Conservation (phyloP, 2,329 filamentous ascomycete species). For the Aspergillus chevalieri region DNA sequence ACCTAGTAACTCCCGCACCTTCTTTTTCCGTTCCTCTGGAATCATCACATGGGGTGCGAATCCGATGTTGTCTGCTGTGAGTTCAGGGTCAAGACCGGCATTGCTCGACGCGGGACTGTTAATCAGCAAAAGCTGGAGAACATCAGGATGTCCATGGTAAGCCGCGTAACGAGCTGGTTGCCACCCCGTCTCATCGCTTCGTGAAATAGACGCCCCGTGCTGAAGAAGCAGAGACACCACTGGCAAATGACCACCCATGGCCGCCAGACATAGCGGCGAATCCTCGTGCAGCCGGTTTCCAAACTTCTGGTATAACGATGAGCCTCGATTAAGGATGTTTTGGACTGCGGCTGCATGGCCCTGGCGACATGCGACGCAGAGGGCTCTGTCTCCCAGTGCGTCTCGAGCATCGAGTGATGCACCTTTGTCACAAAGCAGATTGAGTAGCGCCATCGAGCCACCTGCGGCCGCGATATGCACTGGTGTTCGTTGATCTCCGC, state of each 20-base stretch:
- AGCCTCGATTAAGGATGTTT: slow-evolving; percentile 27
- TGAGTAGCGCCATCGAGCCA: slow-evolving; percentile 24
- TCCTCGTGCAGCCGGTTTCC: slow-evolving; percentile 25
- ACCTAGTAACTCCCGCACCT: slow-evolving; percentile 14
- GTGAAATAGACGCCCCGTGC: slow-evolving; percentile 27
- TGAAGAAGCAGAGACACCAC: slow-evolving; percentile 28
- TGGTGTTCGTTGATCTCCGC: slow-evolving; percentile 21
- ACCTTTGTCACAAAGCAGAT: slow-evolving; percentile 26
- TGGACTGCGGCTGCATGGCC: slow-evolving; percentile 30
- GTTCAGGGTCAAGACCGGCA: slow-evolving; percentile 8
- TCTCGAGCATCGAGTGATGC: slow-evolving; percentile 30
- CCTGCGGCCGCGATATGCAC: slow-evolving; percentile 29
- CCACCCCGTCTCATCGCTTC: slow-evolving; percentile 33
- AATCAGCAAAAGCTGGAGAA: slow-evolving; percentile 28
- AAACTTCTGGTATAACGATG: slow-evolving; percentile 21
- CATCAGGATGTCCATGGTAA: slow-evolving; percentile 30
- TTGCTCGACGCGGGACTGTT: slow-evolving; percentile 12
- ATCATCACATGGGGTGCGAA: slow-evolving; percentile 19
- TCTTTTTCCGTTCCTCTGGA: slow-evolving; percentile 15
- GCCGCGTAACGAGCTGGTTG: slow-evolving; percentile 34
- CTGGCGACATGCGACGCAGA: slow-evolving; percentile 27
- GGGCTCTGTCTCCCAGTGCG: slow-evolving; percentile 26
- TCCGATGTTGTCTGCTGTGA: slow-evolving; percentile 16
- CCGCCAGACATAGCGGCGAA: slow-evolving; percentile 34
- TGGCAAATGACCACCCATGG: slow-evolving; percentile 27